These are phyloP conservation scores for Houttuynia cordata DNA, from an alignment of 164 flowering plant species.

Conservation along the genomic window DNA sequence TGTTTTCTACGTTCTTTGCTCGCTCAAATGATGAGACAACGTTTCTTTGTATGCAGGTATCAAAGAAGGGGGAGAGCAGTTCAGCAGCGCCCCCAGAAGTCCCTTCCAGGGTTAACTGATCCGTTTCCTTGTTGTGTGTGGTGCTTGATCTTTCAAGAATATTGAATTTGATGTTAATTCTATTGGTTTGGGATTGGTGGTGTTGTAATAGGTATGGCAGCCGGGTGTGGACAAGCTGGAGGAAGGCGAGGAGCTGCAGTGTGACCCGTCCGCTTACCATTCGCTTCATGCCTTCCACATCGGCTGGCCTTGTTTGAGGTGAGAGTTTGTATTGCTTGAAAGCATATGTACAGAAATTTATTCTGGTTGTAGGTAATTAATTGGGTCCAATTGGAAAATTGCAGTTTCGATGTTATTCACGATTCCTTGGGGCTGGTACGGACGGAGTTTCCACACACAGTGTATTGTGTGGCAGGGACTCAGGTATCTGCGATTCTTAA, in stretches of 20 bases:
- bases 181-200: neutral
- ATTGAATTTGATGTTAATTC: neutral
- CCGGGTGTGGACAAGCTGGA: slow-evolving; percentile 88
- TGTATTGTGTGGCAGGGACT: slow-evolving; percentile 78
- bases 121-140: neutral
- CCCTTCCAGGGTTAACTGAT: slow-evolving; percentile 40
- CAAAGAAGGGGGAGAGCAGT: slow-evolving; percentile 39
- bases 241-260: slow-evolving; percentile 90
- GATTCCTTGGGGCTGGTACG: slow-evolving; percentile 72
- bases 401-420: slow-evolving; percentile 72
- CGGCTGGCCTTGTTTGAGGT: slow-evolving; percentile 97
- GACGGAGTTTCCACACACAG: slow-evolving; percentile 72
- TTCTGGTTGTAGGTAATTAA: neutral
- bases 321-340: too few relatives aligned
- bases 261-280: slow-evolving; percentile 80
- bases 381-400: neutral
- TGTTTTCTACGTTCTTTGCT: neutral
- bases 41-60: slow-evolving; percentile 16
- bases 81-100: slow-evolving; percentile 18
- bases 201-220: slow-evolving; percentile 38
- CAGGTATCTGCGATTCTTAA: slow-evolving; percentile 35
- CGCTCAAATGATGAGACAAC: neutral
- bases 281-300: slow-evolving; percentile 78
- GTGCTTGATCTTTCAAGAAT: too few relatives aligned
- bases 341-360: neutral